Evolutionary conservation across 2,329 filamentous ascomycete genomes (phyloP).

Genomic region (Aquanectria penicillioides): DNA sequence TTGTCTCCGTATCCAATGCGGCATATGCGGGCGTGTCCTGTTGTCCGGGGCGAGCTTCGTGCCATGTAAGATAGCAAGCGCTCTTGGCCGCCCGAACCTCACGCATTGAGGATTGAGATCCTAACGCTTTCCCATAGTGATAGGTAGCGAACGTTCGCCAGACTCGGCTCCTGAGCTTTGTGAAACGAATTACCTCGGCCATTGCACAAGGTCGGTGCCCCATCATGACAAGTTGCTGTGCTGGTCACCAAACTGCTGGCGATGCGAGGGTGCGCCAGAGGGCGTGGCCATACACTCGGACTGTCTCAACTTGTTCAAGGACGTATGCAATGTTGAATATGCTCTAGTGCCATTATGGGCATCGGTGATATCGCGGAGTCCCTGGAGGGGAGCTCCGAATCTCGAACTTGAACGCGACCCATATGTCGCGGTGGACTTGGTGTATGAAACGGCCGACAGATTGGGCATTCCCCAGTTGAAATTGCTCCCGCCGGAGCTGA

Average conservation of each 20-base stretch:
- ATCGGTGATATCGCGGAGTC: neutral
- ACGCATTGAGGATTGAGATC: neutral
- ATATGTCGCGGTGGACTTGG: neutral
- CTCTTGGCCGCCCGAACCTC: too few species aligned
- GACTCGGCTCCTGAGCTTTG: neutral
- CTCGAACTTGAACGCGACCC: neutral
- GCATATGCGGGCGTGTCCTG: neutral
- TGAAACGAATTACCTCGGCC: neutral
- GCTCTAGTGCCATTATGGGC: neutral
- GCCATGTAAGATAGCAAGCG: neutral
- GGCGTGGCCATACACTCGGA: neutral
- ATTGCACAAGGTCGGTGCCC: neutral
- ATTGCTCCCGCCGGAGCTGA: neutral
- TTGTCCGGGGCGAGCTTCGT: neutral
- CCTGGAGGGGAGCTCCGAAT: neutral
- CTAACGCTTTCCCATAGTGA: neutral
- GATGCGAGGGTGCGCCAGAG: neutral
- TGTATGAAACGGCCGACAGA: neutral
- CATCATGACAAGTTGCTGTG: neutral
- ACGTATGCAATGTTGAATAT: neutral
- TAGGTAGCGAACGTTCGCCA: neutral
- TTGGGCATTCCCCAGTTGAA: neutral
- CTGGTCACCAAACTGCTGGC: neutral
- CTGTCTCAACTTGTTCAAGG: neutral
- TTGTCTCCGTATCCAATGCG: conserved; percentile 1